A percentile compares a stretch with the other conserved stretches of the same genome.
Evolutionary conservation across 306 rosid species (phyloP).

Genomic region (Prunus fruticosa): DNA sequence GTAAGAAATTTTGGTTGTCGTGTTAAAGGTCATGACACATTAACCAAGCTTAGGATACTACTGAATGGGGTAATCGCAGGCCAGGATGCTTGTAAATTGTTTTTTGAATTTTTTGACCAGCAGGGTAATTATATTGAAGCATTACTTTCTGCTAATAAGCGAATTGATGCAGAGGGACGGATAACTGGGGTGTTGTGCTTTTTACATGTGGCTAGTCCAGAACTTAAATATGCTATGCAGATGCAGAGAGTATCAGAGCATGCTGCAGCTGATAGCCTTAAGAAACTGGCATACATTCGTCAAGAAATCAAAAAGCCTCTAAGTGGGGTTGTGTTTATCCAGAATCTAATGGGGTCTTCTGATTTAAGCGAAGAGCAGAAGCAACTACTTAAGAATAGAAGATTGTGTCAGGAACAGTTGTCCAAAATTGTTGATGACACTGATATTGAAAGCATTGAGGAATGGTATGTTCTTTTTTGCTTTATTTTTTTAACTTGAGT

Average conservation of each 20-base stretch:
- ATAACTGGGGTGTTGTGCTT: slow-evolving; percentile 41
- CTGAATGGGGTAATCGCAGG: slow-evolving; percentile 31
- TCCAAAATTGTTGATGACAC: slow-evolving; percentile 38
- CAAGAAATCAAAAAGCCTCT: slow-evolving; percentile 35
- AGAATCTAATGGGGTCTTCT: slow-evolving; percentile 39
- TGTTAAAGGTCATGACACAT: slow-evolving; percentile 41
- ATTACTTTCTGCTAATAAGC: slow-evolving; percentile 33
- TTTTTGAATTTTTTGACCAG: slow-evolving; percentile 33
- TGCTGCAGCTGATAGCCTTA: slow-evolving; percentile 37
- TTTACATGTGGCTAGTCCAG: slow-evolving; percentile 41
- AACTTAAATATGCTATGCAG: slow-evolving; percentile 41
- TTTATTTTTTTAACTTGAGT: neutral
- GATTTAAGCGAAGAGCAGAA: slow-evolving; percentile 34
- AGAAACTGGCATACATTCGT: slow-evolving; percentile 39
- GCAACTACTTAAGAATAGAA: slow-evolving; percentile 30
- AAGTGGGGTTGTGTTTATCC: slow-evolving; percentile 33
- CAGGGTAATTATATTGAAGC: slow-evolving; percentile 37
- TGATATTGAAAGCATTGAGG: slow-evolving; percentile 39
- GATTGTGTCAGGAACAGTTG: slow-evolving; percentile 38
- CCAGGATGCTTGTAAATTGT: slow-evolving; percentile 32
- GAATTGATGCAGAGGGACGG: slow-evolving; percentile 34
- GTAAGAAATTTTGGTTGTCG: slow-evolving; percentile 32
- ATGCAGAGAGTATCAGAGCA: slow-evolving; percentile 39
- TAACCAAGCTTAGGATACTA: slow-evolving; percentile 35
- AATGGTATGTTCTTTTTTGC: slow-evolving; percentile 17